Conservation (phyloP, 176 grass and related monocot genomes). For the Guadua angustifolia region DNA sequence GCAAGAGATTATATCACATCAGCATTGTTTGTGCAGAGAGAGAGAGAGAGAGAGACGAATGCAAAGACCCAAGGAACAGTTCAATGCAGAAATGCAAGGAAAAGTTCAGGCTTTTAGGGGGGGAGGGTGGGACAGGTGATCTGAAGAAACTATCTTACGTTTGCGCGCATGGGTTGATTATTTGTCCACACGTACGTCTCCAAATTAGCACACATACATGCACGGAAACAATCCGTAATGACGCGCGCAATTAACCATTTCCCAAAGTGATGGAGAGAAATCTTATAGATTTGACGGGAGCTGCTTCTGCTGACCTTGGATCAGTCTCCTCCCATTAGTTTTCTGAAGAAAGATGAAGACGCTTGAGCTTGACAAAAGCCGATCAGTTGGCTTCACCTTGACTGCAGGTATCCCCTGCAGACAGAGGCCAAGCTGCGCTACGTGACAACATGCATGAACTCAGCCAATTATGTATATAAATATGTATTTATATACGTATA, state of each 20-base stretch:
- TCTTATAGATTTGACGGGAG: constrained; percentile 47
- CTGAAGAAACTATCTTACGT: constrained; percentile 45
- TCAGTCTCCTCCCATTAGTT: not conserved
- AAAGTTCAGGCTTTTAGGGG: constrained; percentile 29
- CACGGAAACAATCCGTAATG: constrained; percentile 30
- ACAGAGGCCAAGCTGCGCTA: constrained; percentile 43
- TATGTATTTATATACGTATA: too few species aligned
- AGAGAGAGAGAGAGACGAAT: not conserved
- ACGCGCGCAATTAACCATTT: constrained; percentile 36
- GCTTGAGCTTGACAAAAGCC: constrained; percentile 18
- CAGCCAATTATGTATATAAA: constrained; percentile 35
- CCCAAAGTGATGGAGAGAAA: constrained; percentile 20
- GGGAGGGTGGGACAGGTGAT: constrained; percentile 57
- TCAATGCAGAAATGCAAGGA: not conserved
- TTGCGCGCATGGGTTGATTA: constrained; percentile 44
- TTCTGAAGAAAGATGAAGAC: constrained; percentile 18
- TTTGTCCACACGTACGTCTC: not conserved
- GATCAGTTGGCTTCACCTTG: constrained; percentile 33
- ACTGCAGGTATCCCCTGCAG: constrained; percentile 14
- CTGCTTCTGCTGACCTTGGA: constrained; percentile 30
- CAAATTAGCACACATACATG: constrained; percentile 3
- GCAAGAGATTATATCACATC: constrained; percentile 3
- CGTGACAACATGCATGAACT: constrained; percentile 43
- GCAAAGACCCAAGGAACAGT: not conserved
- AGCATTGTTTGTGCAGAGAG: not conserved